phyloP scores from a whole-genome alignment of 176 grass and related monocot species.

The Oryza nivara region DNA sequence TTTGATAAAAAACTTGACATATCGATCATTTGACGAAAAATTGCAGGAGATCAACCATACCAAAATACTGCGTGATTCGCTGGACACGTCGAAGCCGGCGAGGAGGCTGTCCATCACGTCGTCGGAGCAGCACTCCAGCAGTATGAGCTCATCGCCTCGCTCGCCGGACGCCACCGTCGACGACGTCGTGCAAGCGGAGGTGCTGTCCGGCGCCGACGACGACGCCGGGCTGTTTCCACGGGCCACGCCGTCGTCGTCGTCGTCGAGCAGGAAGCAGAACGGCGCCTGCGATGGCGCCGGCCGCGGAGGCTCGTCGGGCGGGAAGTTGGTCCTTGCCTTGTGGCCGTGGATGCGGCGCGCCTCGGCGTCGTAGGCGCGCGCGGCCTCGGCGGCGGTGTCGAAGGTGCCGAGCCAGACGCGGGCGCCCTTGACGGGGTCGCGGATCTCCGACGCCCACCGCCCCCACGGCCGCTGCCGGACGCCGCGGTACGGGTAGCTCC shows the following conservation, averaged over 20 bases:
- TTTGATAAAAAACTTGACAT: no score
- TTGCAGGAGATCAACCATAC: no score
- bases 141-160: neutral
- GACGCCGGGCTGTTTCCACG: no score
- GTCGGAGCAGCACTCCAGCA: conserved; percentile 40
- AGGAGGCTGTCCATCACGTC: conserved; percentile 43
- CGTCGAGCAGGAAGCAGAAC: neutral
- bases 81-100: conserved; percentile 23
- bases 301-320: neutral
- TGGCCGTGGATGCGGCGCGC: conserved; percentile 9
- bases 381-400: conserved; percentile 89
- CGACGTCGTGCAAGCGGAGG: neutral
- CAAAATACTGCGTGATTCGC: no score
- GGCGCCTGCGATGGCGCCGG: neutral
- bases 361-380: conserved; percentile 71
- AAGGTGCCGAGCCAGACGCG: conserved; percentile 76
- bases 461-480: conserved; percentile 39
- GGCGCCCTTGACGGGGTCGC: conserved; percentile 12
- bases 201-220: neutral
- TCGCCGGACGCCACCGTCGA: neutral
- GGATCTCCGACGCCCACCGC: conserved; percentile 40
- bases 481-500: conserved; percentile 33
- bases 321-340: conserved; percentile 38
- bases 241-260: neutral
- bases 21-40: no score